Evolutionary conservation across 352 stramenopile species (phyloP).

Genomic region (Pythium biforme): DNA sequence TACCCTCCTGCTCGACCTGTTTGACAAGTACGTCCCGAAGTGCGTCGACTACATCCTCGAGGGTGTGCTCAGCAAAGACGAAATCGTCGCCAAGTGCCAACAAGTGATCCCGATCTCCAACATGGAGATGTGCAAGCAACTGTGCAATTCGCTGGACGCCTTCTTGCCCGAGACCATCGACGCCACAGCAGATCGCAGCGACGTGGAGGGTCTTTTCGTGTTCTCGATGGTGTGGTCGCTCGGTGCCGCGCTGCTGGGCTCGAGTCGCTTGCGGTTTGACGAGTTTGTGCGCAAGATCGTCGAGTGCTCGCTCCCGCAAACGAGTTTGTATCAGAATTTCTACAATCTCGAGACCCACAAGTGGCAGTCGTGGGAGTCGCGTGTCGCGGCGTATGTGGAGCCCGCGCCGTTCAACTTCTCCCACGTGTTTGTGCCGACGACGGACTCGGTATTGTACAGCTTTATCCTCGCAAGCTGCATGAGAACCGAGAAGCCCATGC

Average conservation of each 20-base stretch:
- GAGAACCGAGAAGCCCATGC: constrained; percentile 83
- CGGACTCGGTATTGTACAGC: constrained; percentile 93
- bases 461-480: constrained; percentile 89
- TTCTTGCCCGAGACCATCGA: constrained; percentile 77
- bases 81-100: constrained; percentile 88
- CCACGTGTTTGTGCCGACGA: constrained; percentile 95
- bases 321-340: constrained; percentile 87
- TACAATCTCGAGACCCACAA: constrained; percentile 89
- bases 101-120: constrained; percentile 93
- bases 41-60: constrained; percentile 94
- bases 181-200: constrained; percentile 41
- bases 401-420: constrained; percentile 93
- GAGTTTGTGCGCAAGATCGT: constrained; percentile 90
- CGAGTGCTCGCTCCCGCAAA: constrained; percentile 70
- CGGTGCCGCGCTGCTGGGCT: constrained; percentile 82
- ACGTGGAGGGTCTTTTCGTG: constrained; percentile 91
- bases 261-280: constrained; percentile 84
- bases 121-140: constrained; percentile 95
- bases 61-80: constrained; percentile 84
- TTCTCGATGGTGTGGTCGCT: constrained; percentile 94
- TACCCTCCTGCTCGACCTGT: constrained; percentile 75
- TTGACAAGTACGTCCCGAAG: constrained; percentile 92
- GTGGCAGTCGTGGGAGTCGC: constrained; percentile 89
- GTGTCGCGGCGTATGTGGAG: constrained; percentile 88
- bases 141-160: constrained; percentile 90